Evolutionary conservation across 176 grass and related monocot genomes (phyloP), one percentile per base, ranked within the genome.

Genomic region (Thalia dealbata): DNA sequence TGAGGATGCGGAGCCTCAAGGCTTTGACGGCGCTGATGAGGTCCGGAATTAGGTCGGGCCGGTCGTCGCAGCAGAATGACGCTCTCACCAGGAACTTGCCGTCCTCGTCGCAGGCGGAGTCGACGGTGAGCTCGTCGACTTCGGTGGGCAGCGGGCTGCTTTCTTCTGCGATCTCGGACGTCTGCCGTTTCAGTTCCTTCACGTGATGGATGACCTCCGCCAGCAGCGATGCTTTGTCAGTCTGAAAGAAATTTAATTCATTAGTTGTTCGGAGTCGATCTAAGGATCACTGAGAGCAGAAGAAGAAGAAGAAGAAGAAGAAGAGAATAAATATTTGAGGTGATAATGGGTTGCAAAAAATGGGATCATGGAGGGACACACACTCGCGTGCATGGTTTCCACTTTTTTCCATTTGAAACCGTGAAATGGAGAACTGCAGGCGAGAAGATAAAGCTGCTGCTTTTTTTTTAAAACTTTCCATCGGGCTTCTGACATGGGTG

Each of bases 211-310:
- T 86, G 11, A 89, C 93, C 87, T 97, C 91, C 9, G 93, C 93
- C 18, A 97, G 89, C 85, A 97, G 70, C 60, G 93, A 88, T 7
- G 93, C 93, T 84, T 97, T 97, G 83, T 97, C 93, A 51, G 91
- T 97, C 93, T 97, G 84, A n/a, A 58, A 58, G 6, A n/a, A n/a
- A n/a, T n/a, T n/a, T n/a, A n/a, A n/a, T n/a, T n/a, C n/a, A n/a
- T n/a, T n/a, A n/a, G n/a, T n/a, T n/a, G n/a, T n/a, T n/a, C n/a
- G n/a, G n/a, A n/a, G n/a, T n/a, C n/a, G n/a, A n/a, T n/a, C n/a
- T n/a, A n/a, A n/a, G n/a, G n/a, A n/a, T n/a, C n/a, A n/a, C n/a
- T n/a, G n/a, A n/a, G n/a, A n/a, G n/a, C n/a, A n/a, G n/a, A n/a
- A n/a, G n/a, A n/a, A n/a, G n/a, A n/a, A n/a, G n/a, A n/a, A n/a